phyloP scores from a whole-genome alignment of 345 rosid species.

The Pelargonium nanum region DNA sequence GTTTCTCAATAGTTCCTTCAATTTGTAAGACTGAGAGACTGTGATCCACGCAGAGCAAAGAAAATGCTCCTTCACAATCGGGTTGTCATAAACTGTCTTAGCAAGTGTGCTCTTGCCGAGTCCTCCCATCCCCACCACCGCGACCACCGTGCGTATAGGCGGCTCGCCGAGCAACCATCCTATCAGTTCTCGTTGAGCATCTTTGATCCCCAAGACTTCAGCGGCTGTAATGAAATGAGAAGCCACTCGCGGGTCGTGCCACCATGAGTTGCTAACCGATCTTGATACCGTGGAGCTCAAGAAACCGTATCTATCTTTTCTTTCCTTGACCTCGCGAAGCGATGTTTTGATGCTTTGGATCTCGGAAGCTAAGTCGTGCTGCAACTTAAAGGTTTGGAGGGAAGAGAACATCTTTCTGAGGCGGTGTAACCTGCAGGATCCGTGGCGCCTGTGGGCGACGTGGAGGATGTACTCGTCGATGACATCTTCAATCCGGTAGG shows the following conservation, averaged over 20 bases:
- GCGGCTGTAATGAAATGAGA: constrained; percentile 3
- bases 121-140: constrained; percentile 11
- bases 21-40: constrained; percentile 2
- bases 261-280: background rate
- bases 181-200: background rate
- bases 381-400: background rate
- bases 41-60: background rate
- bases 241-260: constrained; percentile 5
- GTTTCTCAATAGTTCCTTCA: background rate
- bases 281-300: background rate
- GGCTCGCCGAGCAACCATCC: background rate
- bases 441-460: too few relatives aligned
- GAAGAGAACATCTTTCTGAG: background rate
- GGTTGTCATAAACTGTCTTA: background rate
- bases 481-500: background rate
- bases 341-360: background rate
- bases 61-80: background rate
- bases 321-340: background rate
- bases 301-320: background rate
- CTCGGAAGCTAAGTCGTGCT: background rate
- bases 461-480: background rate
- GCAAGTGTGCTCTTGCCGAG: constrained; percentile 4
- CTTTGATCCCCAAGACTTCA: constrained; percentile 5
- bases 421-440: background rate
- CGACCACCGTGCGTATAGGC: background rate